Evolutionary conservation across 306 rosid species (phyloP).

Genomic region (Cicer yamashitae): DNA sequence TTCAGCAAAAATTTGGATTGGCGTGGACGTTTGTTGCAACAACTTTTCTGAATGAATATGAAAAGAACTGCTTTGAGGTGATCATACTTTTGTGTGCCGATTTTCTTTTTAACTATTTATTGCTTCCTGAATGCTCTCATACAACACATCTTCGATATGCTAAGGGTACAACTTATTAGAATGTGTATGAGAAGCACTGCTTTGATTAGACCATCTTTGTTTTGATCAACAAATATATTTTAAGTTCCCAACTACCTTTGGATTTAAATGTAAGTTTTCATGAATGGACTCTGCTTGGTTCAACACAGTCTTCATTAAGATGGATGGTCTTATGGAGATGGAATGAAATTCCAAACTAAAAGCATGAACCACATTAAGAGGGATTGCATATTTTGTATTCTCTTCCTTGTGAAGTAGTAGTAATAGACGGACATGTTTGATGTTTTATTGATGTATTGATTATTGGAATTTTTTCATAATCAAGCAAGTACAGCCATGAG

Average conservation of each 20-base stretch:
- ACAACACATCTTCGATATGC: constrained; percentile 8
- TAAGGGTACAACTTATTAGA: constrained; percentile 53
- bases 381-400: constrained; percentile 7
- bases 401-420: not conserved
- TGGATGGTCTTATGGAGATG: constrained; percentile 7
- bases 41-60: constrained; percentile 73
- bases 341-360: constrained; percentile 4
- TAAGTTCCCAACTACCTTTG: not conserved
- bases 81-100: constrained; percentile 31
- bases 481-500: not conserved
- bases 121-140: constrained; percentile 15
- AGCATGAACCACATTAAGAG: not conserved
- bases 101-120: constrained; percentile 7
- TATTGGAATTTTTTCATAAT: not conserved
- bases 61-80: constrained; percentile 77
- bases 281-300: constrained; percentile 17
- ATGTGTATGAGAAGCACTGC: constrained; percentile 47
- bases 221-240: not conserved
- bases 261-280: not conserved
- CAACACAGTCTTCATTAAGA: not conserved
- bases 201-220: constrained; percentile 21
- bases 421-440: not conserved
- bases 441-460: not conserved
- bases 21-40: constrained; percentile 82
- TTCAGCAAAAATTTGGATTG: constrained; percentile 85